Evolutionary conservation across 129 eudicot species (phyloP).

Genomic region (Arctium minus): DNA sequence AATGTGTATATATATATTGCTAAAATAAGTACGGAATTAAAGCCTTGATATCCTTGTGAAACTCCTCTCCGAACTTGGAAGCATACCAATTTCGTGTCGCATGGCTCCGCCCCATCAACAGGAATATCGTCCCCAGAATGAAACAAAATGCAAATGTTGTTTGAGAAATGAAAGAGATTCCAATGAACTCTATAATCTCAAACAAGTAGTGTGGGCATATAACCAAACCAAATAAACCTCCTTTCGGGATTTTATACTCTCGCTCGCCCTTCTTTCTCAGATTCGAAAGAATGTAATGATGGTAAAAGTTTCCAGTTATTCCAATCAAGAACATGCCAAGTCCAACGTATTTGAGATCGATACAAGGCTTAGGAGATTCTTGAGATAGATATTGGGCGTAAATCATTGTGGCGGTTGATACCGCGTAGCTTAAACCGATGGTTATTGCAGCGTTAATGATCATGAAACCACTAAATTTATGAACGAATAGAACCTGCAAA

Average conservation of each 20-base stretch:
- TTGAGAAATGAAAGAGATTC: conserved; percentile 41
- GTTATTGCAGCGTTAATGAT: conserved; percentile 13
- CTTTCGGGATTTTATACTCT: conserved; percentile 52
- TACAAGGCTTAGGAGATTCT: conserved; percentile 17
- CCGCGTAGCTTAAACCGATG: conserved; percentile 22
- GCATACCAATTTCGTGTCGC: conserved; percentile 51
- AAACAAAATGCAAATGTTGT: conserved; percentile 28
- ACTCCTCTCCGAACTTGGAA: conserved; percentile 41
- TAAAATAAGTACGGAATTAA: conserved; percentile 42
- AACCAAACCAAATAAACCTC: conserved; percentile 48
- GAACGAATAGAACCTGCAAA: conserved; percentile 36
- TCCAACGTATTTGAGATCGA: conserved; percentile 33
- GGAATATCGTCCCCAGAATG: conserved; percentile 20
- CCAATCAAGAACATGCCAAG: conserved; percentile 28
- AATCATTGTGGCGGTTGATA: conserved; percentile 21
- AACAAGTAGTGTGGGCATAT: conserved; percentile 62
- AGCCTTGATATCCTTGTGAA: conserved; percentile 40
- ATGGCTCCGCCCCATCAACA: conserved; percentile 52
- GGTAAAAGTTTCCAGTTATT: conserved; percentile 35
- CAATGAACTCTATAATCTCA: conserved; percentile 42
- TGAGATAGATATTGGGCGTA: conserved; percentile 27
- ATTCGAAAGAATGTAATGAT: conserved; percentile 40
- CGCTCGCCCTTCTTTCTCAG: conserved; percentile 33
- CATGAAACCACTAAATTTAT: conserved; percentile 37
- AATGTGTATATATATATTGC: neutral